Conservation (phyloP, 164 flowering plant species). For the Magnolia kwangsiensis region DNA sequence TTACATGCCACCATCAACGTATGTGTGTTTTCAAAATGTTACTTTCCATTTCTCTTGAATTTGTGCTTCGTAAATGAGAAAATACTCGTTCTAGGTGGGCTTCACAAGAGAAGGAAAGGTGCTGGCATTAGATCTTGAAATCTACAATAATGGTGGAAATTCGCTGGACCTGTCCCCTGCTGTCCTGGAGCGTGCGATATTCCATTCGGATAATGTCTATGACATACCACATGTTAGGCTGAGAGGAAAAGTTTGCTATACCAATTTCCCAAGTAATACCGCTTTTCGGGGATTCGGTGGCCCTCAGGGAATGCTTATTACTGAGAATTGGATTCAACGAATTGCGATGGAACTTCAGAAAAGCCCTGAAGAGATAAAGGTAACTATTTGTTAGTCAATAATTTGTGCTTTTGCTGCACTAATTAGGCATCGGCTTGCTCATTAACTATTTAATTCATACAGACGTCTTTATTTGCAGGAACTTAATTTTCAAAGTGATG, state of each 20-base stretch:
- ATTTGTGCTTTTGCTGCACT: not conserved
- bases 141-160: conserved; percentile 93
- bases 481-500: conserved; percentile 83
- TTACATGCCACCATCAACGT: too few species aligned
- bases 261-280: conserved; percentile 89
- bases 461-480: conserved; percentile 43
- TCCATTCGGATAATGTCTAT: conserved; percentile 93
- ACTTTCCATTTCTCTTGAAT: not conserved
- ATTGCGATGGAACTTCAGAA: conserved; percentile 70
- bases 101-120: conserved; percentile 83
- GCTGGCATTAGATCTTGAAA: conserved; percentile 82
- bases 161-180: conserved; percentile 79
- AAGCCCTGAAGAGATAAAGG: conserved; percentile 84
- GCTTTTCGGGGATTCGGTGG: conserved; percentile 99
- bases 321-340: conserved; percentile 95
- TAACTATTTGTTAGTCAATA: conserved; percentile 20
- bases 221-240: conserved; percentile 78
- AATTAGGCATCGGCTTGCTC: not conserved
- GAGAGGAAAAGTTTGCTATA: conserved; percentile 78
- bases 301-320: conserved; percentile 94
- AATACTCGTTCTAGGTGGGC: conserved; percentile 60
- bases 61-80: not conserved
- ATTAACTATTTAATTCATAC: not conserved
- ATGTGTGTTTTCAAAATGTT: not conserved
- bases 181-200: conserved; percentile 93